Conservation (phyloP, 352 stramenopile species). For the Globisporangium barbulae region DNA sequence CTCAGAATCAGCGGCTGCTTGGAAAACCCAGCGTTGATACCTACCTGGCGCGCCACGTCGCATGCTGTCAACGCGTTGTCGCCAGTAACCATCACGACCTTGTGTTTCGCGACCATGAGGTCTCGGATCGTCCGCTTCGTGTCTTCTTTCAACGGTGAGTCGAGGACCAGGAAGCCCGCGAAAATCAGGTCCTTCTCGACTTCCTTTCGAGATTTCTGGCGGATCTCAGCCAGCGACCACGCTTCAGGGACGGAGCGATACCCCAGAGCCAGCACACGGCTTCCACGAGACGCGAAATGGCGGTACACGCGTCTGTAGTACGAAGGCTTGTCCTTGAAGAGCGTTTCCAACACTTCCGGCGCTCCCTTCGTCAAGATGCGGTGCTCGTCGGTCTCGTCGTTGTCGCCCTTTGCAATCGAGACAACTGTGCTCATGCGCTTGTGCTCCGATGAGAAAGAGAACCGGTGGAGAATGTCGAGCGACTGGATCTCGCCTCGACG, state of each 20-base stretch:
- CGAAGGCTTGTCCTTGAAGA: constrained; percentile 69
- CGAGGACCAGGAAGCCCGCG: constrained; percentile 91
- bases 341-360: constrained; percentile 83
- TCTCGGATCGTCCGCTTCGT: constrained; percentile 83
- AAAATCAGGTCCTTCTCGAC: constrained; percentile 89
- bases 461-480: constrained; percentile 76
- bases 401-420: constrained; percentile 26
- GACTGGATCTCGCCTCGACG: constrained; percentile 28
- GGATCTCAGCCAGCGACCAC: constrained; percentile 23
- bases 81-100: constrained; percentile 93
- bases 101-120: constrained; percentile 72
- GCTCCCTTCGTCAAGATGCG: constrained; percentile 91
- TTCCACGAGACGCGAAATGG: constrained; percentile 39
- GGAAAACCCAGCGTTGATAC: constrained; percentile 39
- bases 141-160: constrained; percentile 92
- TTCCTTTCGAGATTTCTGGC: constrained; percentile 26
- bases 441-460: constrained; percentile 86
- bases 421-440: constrained; percentile 92
- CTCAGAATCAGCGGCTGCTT: constrained; percentile 28
- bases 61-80: constrained; percentile 92
- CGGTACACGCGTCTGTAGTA: constrained; percentile 55
- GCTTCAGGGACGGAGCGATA: constrained; percentile 47
- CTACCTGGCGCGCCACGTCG: constrained; percentile 89
- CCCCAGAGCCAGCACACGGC: constrained; percentile 88
- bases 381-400: constrained; percentile 27